These are phyloP conservation scores for Primulina huaijiensis DNA, from an alignment of 257 asterid genomes.

Conservation along the genomic window DNA sequence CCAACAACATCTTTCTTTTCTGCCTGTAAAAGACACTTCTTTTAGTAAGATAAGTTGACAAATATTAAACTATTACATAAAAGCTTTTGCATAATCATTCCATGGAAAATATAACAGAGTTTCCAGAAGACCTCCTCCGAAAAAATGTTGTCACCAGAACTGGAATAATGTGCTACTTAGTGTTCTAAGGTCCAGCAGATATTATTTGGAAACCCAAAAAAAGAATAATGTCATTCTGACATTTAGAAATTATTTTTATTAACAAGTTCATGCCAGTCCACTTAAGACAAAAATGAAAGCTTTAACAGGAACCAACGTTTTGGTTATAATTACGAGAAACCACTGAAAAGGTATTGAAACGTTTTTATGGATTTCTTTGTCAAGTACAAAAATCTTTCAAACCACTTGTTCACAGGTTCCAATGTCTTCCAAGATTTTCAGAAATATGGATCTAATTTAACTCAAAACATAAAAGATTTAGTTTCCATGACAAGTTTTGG, in stretches of 20 bases:
- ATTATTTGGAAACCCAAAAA: background rate
- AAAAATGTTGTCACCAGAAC: background rate
- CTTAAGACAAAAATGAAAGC: background rate
- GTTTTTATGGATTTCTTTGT: background rate
- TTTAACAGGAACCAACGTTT: background rate
- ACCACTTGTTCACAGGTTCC: background rate
- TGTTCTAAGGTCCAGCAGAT: background rate
- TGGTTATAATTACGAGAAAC: background rate
- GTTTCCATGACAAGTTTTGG: background rate
- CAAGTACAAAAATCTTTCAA: background rate
- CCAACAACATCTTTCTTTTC: slow-evolving; percentile 89
- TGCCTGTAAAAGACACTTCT: slow-evolving; percentile 54
- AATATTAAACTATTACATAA: slow-evolving; percentile 9
- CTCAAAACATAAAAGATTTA: slow-evolving; percentile 1
- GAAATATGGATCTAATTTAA: background rate
- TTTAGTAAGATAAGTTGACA: slow-evolving; percentile 20
- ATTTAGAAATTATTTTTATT: background rate
- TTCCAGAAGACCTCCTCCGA: background rate
- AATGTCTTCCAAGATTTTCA: background rate
- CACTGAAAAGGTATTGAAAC: background rate
- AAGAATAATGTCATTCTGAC: background rate
- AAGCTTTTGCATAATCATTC: slow-evolving; percentile 1
- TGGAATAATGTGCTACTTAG: background rate
- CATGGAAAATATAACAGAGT: background rate
- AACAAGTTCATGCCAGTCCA: background rate